A percentile compares a stretch with the other conserved stretches of the same genome.
These are phyloP conservation scores for Penicilliopsis zonata DNA, from an alignment of 495 filamentous ascomycete species.

Conservation along the genomic window DNA sequence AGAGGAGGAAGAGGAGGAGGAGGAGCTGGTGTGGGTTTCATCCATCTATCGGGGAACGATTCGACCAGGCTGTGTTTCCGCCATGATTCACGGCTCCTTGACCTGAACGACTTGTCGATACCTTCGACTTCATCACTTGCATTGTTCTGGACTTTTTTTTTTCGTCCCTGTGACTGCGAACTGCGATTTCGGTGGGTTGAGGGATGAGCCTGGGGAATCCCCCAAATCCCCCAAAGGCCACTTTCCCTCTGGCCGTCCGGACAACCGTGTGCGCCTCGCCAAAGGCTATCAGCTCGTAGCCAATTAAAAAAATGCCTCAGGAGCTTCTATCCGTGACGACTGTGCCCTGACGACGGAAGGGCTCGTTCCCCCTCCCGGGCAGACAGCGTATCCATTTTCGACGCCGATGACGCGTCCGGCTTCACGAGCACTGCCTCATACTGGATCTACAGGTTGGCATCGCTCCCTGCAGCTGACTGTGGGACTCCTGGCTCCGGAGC, in stretches of 20 bases:
- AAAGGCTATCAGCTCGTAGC: background rate
- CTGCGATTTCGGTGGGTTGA: background rate
- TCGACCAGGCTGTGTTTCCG: background rate
- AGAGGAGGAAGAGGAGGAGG: background rate
- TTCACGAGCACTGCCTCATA: background rate
- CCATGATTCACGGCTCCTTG: background rate
- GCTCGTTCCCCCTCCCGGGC: background rate
- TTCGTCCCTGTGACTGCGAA: background rate
- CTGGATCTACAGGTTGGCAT: background rate
- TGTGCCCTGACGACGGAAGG: background rate
- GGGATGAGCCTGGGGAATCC: background rate
- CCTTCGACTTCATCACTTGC: conserved; percentile 1
- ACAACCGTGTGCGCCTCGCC: background rate
- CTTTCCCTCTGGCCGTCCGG: background rate
- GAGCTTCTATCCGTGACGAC: background rate
- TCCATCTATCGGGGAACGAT: background rate
- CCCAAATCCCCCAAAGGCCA: background rate
- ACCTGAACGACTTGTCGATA: background rate
- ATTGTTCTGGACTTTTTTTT: background rate
- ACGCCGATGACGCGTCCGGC: background rate
- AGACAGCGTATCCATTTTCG: conserved; percentile 1
- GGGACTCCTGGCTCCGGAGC: background rate
- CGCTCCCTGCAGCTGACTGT: background rate
- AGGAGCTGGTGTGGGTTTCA: background rate
- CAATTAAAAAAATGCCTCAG: conserved; percentile 1